A percentile compares a stretch with the other conserved stretches of the same genome.
These are phyloP conservation scores for Eudorina sp. DNA, from an alignment of 139 green algal genomes.

Conservation along the genomic window DNA sequence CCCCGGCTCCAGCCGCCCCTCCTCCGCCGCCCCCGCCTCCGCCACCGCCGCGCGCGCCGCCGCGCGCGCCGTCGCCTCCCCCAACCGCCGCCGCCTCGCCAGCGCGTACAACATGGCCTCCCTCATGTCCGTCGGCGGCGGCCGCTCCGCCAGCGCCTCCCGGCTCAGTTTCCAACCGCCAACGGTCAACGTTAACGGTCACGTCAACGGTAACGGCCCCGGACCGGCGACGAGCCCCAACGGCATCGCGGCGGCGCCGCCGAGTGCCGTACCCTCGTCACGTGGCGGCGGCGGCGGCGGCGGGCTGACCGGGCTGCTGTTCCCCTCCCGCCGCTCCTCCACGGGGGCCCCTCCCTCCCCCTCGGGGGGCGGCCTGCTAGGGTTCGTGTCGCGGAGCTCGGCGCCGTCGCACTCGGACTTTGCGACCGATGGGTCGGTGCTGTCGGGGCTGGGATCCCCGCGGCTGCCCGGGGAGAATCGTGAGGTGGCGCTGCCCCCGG, in stretches of 20 bases:
- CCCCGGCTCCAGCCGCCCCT: not conserved
- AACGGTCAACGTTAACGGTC: not conserved
- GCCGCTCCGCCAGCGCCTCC: not conserved
- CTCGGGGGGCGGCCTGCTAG: not conserved
- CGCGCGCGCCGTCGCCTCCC: not conserved
- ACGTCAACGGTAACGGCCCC: no score
- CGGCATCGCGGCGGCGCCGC: not conserved
- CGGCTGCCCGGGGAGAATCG: not conserved
- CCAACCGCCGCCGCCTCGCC: not conserved
- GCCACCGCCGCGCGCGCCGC: conserved; percentile 25
- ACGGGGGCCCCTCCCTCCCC: not conserved
- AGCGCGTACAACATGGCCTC: not conserved
- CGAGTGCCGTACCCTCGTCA: no score
- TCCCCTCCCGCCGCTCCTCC: not conserved
- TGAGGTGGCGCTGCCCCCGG: not conserved
- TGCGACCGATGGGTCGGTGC: not conserved
- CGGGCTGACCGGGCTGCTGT: not conserved
- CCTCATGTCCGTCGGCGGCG: not conserved
- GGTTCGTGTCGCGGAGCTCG: not conserved
- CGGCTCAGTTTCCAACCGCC: not conserved
- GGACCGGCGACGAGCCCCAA: not conserved
- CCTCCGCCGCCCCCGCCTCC: not conserved
- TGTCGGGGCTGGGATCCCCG: not conserved
- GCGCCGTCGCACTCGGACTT: not conserved
- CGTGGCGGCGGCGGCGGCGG: not conserved